Conservation (phyloP, 345 rosid genomes). For the Jatropha curcas region DNA sequence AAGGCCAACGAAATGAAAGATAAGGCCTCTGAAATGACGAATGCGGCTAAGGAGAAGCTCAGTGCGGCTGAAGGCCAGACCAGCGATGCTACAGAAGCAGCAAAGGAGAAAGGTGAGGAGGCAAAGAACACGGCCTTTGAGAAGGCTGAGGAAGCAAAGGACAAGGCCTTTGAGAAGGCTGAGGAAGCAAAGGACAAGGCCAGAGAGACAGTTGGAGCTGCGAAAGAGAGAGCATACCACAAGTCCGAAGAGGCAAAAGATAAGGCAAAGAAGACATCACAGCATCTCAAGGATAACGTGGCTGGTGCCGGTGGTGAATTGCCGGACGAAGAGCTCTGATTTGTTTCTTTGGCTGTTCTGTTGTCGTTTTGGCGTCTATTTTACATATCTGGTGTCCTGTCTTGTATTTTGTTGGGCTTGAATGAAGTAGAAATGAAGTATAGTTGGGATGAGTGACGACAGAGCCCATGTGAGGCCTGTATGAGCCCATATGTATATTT, state of each 20-base stretch:
- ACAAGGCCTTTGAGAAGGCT: conserved; percentile 24
- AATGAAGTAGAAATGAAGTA: no score
- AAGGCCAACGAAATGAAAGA: not conserved
- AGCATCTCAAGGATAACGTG: conserved; percentile 12
- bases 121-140: not conserved
- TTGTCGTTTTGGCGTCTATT: no score
- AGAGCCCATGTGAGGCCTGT: no score
- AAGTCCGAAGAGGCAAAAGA: not conserved
- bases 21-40: conserved; percentile 2
- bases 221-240: conserved; percentile 6
- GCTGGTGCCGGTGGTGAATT: conserved; percentile 4
- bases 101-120: conserved; percentile 15
- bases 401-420: not conserved
- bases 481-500: no score
- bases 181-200: conserved; percentile 21
- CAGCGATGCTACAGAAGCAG: not conserved
- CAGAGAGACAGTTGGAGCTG: not conserved
- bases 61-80: conserved; percentile 16
- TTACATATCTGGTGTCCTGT: not conserved
- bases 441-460: no score
- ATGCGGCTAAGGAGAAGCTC: conserved; percentile 15
- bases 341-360: no score
- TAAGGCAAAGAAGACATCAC: conserved; percentile 21
- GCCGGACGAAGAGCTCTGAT: conserved; percentile 31
- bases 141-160: conserved; percentile 24